A percentile compares a stretch with the other conserved stretches of the same genome.
Conservation (phyloP, 192 early-diverging fungal species). For the Entomortierella chlamydospora region DNA sequence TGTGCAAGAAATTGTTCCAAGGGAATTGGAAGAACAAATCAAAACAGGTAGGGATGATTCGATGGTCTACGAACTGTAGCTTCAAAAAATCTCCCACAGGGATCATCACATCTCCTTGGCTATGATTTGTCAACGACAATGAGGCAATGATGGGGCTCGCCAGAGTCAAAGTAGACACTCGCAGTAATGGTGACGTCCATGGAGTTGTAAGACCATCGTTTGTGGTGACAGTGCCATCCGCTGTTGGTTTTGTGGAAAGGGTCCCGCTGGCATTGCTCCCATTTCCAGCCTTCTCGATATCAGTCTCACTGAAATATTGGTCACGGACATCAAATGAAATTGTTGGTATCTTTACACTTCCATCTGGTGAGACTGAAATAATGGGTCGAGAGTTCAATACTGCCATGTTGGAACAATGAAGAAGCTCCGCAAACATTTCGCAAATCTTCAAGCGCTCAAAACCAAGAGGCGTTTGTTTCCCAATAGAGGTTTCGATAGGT, state of each 20-base stretch:
- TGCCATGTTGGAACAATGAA: constrained; percentile 93
- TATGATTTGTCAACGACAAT: constrained; percentile 7
- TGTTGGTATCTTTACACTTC: constrained; percentile 43
- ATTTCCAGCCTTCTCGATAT: not conserved
- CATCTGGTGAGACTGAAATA: constrained; percentile 48
- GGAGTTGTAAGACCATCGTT: constrained; percentile 9
- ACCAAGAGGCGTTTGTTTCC: constrained; percentile 87
- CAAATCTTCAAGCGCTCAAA: constrained; percentile 96
- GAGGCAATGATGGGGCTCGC: constrained; percentile 23
- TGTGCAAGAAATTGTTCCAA: constrained; percentile 99
- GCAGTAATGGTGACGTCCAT: constrained; percentile 15
- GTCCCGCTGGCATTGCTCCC: not conserved
- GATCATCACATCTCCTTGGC: constrained; percentile 45
- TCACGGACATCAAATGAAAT: constrained; percentile 13
- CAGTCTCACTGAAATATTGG: not conserved
- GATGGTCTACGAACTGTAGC: constrained; percentile 72
- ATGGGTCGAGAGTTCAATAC: constrained; percentile 67
- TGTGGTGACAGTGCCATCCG: not conserved
- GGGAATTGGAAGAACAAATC: constrained; percentile 94
- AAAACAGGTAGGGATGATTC: constrained; percentile 72
- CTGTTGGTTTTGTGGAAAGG: not conserved
- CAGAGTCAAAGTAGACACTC: constrained; percentile 4
- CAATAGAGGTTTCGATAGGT: constrained; percentile 81
- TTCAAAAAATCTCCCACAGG: constrained; percentile 83
- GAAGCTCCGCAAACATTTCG: constrained; percentile 97